phyloP scores from a whole-genome alignment of 2,329 filamentous ascomycete genomes.

The Nemania bipapillata region DNA sequence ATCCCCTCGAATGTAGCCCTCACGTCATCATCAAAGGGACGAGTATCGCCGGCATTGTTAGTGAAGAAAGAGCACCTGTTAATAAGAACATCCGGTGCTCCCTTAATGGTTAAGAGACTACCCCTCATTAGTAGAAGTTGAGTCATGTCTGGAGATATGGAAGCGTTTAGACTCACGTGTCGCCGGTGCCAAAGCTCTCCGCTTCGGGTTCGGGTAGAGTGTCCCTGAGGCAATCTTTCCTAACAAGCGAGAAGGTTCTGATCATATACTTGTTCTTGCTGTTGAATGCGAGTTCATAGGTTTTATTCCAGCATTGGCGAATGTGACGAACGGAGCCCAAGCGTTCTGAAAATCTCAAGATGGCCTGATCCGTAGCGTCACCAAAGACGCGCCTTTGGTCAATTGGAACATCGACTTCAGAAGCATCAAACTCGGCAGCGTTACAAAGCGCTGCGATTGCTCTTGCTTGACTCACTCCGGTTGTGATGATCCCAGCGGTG shows the following conservation, averaged over 20 bases:
- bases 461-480: constrained; percentile 67
- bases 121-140: constrained; percentile 58
- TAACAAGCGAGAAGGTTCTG: constrained; percentile 63
- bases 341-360: constrained; percentile 75
- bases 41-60: constrained; percentile 64
- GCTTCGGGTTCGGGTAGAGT: constrained; percentile 55
- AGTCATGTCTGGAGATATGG: background rate
- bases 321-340: constrained; percentile 70
- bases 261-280: constrained; percentile 88
- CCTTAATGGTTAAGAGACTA: constrained; percentile 77
- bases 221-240: constrained; percentile 53
- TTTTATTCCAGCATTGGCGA: constrained; percentile 70
- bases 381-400: constrained; percentile 73
- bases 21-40: constrained; percentile 60
- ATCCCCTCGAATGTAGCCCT: constrained; percentile 63
- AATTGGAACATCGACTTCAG: constrained; percentile 66
- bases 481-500: constrained; percentile 49
- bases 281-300: constrained; percentile 78
- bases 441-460: constrained; percentile 76
- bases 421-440: constrained; percentile 76
- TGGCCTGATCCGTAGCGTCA: constrained; percentile 79
- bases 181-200: constrained; percentile 51
- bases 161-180: constrained; percentile 50
- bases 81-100: constrained; percentile 79
- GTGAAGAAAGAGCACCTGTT: constrained; percentile 69